phyloP scores from a whole-genome alignment of 352 stramenopile species.

The Phytophthora sojae region DNA sequence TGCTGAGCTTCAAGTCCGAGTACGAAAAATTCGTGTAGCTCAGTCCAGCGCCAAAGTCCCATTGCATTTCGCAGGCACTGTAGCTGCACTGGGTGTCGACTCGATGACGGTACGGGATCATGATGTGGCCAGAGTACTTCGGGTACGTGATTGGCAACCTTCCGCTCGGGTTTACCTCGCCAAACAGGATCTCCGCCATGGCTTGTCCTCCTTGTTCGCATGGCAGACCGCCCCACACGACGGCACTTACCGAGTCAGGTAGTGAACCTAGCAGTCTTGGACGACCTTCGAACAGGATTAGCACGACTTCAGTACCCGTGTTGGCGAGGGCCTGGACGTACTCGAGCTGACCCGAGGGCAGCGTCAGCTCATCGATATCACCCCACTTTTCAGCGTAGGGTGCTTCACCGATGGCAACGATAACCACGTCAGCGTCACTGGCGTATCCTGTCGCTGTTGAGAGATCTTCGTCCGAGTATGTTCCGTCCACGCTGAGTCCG shows the following conservation, averaged over 20 bases:
- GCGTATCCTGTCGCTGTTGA: slow-evolving; percentile 30
- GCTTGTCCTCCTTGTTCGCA: slow-evolving; percentile 85
- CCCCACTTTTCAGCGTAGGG: slow-evolving; percentile 75
- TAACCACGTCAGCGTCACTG: slow-evolving; percentile 29
- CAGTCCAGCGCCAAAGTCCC: slow-evolving; percentile 67
- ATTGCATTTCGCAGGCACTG: slow-evolving; percentile 64
- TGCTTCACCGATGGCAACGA: slow-evolving; percentile 45
- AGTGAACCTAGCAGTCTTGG: slow-evolving; percentile 53
- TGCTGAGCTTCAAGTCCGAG: slow-evolving; percentile 44
- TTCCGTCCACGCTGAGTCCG: slow-evolving; percentile 35
- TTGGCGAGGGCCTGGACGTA: slow-evolving; percentile 77
- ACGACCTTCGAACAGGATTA: slow-evolving; percentile 76
- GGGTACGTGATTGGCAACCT: slow-evolving; percentile 84
- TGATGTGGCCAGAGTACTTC: slow-evolving; percentile 60
- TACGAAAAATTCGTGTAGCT: slow-evolving; percentile 79
- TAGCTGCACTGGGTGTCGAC: slow-evolving; percentile 56
- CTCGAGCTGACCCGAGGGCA: slow-evolving; percentile 67
- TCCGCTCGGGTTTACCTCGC: slow-evolving; percentile 80
- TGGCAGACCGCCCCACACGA: slow-evolving; percentile 76
- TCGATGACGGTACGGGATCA: slow-evolving; percentile 77
- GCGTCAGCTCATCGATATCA: slow-evolving; percentile 75
- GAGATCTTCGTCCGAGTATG: slow-evolving; percentile 36
- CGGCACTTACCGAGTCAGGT: slow-evolving; percentile 73
- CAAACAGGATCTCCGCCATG: slow-evolving; percentile 84
- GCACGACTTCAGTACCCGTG: slow-evolving; percentile 64